phyloP scores from a whole-genome alignment of 179 eudicot genomes.

The Vitellaria paradoxa region DNA sequence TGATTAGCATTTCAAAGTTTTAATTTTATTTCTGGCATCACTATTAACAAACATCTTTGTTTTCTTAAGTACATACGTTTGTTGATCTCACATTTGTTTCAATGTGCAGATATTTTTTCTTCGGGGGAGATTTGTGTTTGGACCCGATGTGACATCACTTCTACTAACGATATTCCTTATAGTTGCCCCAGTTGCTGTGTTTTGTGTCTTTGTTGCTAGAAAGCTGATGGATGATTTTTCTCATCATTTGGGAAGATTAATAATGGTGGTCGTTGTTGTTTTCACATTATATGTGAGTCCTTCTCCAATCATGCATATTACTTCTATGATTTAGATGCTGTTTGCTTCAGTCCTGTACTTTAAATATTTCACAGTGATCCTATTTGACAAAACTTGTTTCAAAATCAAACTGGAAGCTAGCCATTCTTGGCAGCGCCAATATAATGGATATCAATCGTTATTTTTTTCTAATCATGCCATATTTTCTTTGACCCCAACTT shows the following conservation, averaged over 20 bases:
- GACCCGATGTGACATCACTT: constrained; percentile 49
- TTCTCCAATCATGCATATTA: neutral
- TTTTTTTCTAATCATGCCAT: neutral
- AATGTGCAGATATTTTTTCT: constrained; percentile 43
- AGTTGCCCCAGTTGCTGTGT: constrained; percentile 41
- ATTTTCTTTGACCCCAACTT: no score
- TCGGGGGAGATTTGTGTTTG: constrained; percentile 44
- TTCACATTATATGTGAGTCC: constrained; percentile 43
- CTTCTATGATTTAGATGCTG: neutral
- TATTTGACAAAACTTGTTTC: neutral
- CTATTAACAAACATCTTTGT: neutral
- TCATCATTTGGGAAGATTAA: constrained; percentile 29
- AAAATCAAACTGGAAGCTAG: constrained; percentile 8
- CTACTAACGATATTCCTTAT: constrained; percentile 39
- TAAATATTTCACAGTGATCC: neutral
- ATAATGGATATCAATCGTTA: neutral
- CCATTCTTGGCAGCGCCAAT: neutral
- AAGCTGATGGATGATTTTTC: constrained; percentile 39
- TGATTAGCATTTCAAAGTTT: neutral
- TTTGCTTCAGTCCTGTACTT: neutral
- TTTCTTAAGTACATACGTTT: neutral
- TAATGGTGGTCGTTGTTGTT: constrained; percentile 32
- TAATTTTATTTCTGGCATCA: neutral
- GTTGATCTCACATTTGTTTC: constrained; percentile 14
- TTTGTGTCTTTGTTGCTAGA: constrained; percentile 64